Base-by-base conservation (phyloP, 257 asterid genomes). In the Scutellaria minor region DNA sequence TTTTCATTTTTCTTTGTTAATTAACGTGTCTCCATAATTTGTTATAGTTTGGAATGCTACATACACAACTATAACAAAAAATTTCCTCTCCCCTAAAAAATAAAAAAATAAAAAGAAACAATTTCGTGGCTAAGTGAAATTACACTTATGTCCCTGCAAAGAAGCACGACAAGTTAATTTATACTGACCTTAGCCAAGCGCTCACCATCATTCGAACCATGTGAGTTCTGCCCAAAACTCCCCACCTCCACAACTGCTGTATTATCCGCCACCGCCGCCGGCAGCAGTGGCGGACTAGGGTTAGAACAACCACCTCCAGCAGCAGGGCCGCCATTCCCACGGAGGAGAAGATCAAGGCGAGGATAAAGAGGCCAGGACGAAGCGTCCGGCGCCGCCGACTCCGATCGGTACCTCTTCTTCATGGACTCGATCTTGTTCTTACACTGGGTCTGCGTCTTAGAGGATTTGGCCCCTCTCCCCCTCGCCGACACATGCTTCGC, bases 331-430 rank as follows among this genome's bases (percentile, higher is more conserved):
- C 82, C 82, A 67, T 79, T 86, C 37, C 97, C 97, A 6, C 97
- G 94, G 15, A 91, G 85, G n/a, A 91, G 82, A 39, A 74, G 89
- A 81, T 91, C 94, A 11, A 91, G 94, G 13, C 97, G 85, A 10
- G 86, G 58, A 72, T 84, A 91, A 4, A 91, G 90, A 20, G 97
- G 97, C 97, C 97, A 91, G 7, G 96, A 77, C 4, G 96, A 84
- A 22, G 82, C 76, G 35, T 83, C 96, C 2, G 89, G 75, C 1
- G 88, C 82, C 9, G 90, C 88, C 11, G 97, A 85, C 77, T 91
- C 97, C 9, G 96, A 91, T 66, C 97, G 81, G 72, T 91, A 91
- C 85, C 97, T 72, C 76, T 91, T 91, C 96, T 91, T 91, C 97
- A 91, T 91, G 5, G 97, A 91, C 85, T 91, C 97, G 47, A 91